Evolutionary conservation across 768 basidiomycete genomes (phyloP), one percentile per base, ranked within the genome.

Genomic region (Chalciporus chontae): DNA sequence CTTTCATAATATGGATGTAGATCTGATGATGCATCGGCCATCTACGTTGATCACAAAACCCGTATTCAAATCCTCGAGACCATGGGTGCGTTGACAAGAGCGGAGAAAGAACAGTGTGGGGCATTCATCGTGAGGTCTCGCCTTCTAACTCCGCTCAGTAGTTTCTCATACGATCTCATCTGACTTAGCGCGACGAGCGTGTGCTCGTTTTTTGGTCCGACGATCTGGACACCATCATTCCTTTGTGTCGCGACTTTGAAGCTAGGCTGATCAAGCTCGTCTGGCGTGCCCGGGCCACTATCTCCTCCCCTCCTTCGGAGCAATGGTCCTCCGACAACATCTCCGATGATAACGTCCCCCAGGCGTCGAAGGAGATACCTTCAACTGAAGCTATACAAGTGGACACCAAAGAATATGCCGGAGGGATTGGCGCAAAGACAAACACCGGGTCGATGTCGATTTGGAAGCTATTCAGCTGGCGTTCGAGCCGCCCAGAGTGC

Each of bases 21-120:
- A 21, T 56, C 76, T 15, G 83, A 84, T 5, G 78, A 84, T 56
- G 77, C 78, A 1, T 66, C 65, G 9, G 80, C 78, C 26, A 80
- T 90, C 54, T 83, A 83, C 58, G 77, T 94, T 52, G 87, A 90
- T 68, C 64, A 68, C 48, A 82, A 92, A 63, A 94, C 90, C 1
- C 85, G 90, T 6, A 94, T 94, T 45, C 92, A 94, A 68, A 83
- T 94, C 48, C 66, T 94, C 21, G 85, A 89, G 51, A 79, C 79
- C 14, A 81, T 94, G 57, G 60, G 64, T 45, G 75, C 79, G 49
- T 72, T 94, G 37, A 80, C 85, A 6, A 77, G 78, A 36, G 90
- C 90, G 7, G 88, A 94, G 63, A 94, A 93, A 71, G 91, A 94
- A 63, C 91, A 94, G 60, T 91, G 87, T 43, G 92, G 84, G 17